Conservation (phyloP, 352 stramenopile genomes). For the Globisporangium solare region DNA sequence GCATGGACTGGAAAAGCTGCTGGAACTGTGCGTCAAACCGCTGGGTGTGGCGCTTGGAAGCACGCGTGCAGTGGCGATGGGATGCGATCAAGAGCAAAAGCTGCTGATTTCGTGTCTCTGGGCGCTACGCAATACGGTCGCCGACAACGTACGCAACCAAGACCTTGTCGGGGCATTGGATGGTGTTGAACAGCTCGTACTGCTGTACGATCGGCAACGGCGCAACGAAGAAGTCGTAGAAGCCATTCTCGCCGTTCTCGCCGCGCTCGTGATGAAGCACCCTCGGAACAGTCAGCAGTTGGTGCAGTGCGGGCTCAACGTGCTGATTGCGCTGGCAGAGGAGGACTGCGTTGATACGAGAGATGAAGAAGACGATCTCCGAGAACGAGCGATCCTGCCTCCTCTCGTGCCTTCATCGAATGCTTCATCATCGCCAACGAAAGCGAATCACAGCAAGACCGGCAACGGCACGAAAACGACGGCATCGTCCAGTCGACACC, state of each 20-base stretch:
- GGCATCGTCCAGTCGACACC: constrained; percentile 11
- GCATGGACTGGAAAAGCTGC: constrained; percentile 55
- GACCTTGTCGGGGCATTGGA: constrained; percentile 48
- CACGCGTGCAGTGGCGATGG: not conserved
- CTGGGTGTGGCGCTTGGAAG: constrained; percentile 10
- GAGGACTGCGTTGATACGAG: constrained; percentile 15
- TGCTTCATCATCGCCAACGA: not conserved
- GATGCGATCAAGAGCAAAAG: constrained; percentile 18
- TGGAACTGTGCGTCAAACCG: constrained; percentile 37
- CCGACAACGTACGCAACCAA: constrained; percentile 57
- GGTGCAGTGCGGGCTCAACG: constrained; percentile 51
- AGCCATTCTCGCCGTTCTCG: constrained; percentile 44
- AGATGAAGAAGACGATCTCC: constrained; percentile 21
- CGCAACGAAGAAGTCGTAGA: constrained; percentile 55
- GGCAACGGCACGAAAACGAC: not conserved
- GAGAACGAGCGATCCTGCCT: constrained; percentile 18
- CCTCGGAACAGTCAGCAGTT: constrained; percentile 59
- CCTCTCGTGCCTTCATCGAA: constrained; percentile 5
- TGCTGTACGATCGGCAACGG: constrained; percentile 36
- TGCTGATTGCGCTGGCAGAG: constrained; percentile 54
- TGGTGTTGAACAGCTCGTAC: constrained; percentile 44
- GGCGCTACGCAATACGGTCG: constrained; percentile 55
- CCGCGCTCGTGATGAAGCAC: constrained; percentile 51
- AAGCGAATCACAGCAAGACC: constrained; percentile 4
- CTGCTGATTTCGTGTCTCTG: constrained; percentile 59